Evolutionary conservation across 179 eudicot genomes (phyloP).

Genomic region (Pouteria campechiana): DNA sequence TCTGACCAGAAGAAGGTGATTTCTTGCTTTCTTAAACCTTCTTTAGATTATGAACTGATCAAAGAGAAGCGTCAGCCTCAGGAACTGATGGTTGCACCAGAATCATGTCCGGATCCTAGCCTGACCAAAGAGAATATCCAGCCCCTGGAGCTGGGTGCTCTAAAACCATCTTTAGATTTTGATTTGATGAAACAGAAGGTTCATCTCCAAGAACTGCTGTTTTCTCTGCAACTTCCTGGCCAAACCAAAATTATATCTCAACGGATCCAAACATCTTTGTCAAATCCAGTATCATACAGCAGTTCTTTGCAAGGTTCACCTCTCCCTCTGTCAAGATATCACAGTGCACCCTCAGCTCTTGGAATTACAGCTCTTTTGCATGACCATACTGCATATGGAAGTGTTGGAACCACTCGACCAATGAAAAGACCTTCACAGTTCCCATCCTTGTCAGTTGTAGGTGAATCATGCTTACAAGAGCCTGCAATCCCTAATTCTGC

Average conservation of each 20-base stretch:
- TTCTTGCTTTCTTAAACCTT: conserved; percentile 1
- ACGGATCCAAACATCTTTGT: conserved; percentile 35
- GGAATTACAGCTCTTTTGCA: conserved; percentile 73
- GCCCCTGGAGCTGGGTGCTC: conserved; percentile 8
- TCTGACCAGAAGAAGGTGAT: conserved; percentile 9
- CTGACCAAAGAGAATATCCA: no score
- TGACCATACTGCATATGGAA: conserved; percentile 30
- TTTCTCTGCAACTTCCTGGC: conserved; percentile 25
- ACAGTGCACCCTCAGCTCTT: conserved; percentile 43
- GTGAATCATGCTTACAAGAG: conserved; percentile 12
- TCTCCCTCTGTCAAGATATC: conserved; percentile 39
- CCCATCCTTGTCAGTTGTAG: no score
- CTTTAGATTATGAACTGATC: not conserved
- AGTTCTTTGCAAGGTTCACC: conserved; percentile 47
- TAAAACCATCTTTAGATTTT: conserved; percentile 14
- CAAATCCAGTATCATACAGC: conserved; percentile 26
- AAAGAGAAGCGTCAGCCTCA: not conserved
- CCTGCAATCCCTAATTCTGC: conserved; percentile 7
- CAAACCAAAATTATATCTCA: conserved; percentile 39
- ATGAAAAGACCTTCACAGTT: conserved; percentile 18
- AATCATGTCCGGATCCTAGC: no score
- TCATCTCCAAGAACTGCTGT: conserved; percentile 20
- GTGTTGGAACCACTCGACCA: conserved; percentile 10
- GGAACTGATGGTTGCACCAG: no score
- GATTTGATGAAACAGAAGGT: conserved; percentile 11